Evolutionary conservation across 2,329 filamentous ascomycete species (phyloP).

Genomic region (Sporothrix protearum): DNA sequence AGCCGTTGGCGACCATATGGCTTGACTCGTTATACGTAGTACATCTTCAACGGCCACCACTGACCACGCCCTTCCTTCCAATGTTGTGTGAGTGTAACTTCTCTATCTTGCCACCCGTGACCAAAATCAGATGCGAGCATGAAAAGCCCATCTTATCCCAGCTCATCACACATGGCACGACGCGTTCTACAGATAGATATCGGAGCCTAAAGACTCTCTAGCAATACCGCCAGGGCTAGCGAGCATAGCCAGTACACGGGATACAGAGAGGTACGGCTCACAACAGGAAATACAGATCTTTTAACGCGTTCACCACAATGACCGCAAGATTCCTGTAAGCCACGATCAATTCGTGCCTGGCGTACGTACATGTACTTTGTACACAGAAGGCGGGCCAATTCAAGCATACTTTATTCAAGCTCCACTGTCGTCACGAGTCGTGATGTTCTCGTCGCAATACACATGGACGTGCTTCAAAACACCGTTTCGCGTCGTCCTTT

Average conservation of each 20-base stretch:
- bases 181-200: neutral
- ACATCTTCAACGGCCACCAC: neutral
- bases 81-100: neutral
- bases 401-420: neutral
- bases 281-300: neutral
- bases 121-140: neutral
- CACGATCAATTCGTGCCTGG: neutral
- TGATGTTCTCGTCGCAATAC: neutral
- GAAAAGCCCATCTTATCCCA: neutral
- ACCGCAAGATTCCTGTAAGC: neutral
- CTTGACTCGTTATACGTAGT: slow-evolving; percentile 4
- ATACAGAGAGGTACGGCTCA: neutral
- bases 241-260: neutral
- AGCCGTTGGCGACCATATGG: neutral
- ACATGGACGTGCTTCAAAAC: neutral
- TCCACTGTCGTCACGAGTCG: neutral
- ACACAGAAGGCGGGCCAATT: neutral
- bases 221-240: neutral
- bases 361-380: neutral
- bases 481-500: neutral
- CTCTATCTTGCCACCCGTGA: neutral
- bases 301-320: neutral
- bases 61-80: neutral
- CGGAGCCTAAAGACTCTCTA: neutral
- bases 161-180: neutral